Conservation (phyloP, 1,284 basidiomycete genomes). For the Tetrapyrgos nigripes region DNA sequence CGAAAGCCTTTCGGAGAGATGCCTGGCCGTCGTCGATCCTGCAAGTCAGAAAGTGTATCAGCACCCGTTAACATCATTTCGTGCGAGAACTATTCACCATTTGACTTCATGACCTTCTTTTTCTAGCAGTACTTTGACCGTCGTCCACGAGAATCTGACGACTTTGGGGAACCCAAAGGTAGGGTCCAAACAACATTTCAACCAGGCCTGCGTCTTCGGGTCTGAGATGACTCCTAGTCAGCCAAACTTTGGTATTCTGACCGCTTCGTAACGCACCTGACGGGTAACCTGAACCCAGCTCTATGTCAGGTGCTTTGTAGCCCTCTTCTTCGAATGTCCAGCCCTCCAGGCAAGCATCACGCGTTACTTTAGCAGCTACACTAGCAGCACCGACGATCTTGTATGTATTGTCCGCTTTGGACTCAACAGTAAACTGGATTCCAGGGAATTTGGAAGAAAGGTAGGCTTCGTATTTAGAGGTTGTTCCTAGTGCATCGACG, state of each 20-base stretch:
- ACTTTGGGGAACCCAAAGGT: conserved; percentile 94
- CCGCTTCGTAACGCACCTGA: conserved; percentile 57
- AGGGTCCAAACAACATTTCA: conserved; percentile 80
- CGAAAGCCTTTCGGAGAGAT: conserved; percentile 77
- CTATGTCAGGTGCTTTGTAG: conserved; percentile 28
- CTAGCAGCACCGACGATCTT: conserved; percentile 97
- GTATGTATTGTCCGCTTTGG: conserved; percentile 94
- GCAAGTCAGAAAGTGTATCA: background rate
- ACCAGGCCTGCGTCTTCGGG: conserved; percentile 91
- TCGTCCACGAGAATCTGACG: conserved; percentile 96
- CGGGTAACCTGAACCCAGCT: conserved; percentile 86
- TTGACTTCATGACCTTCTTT: conserved; percentile 79
- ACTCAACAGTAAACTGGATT: conserved; percentile 87
- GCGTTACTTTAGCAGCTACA: conserved; percentile 95
- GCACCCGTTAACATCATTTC: too few species aligned
- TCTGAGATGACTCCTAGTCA: conserved; percentile 52
- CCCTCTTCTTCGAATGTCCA: conserved; percentile 80
- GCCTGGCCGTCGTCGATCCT: conserved; percentile 87
- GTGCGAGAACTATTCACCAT: conserved; percentile 61
- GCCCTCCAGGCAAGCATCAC: conserved; percentile 88
- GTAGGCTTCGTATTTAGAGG: conserved; percentile 83
- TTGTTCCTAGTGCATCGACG: conserved; percentile 94
- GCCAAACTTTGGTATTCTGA: conserved; percentile 13
- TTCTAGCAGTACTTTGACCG: conserved; percentile 87
- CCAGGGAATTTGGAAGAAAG: conserved; percentile 83